Conservation (phyloP, 371 early-diverging fungal genomes). For the Chytridium lagenaria region DNA sequence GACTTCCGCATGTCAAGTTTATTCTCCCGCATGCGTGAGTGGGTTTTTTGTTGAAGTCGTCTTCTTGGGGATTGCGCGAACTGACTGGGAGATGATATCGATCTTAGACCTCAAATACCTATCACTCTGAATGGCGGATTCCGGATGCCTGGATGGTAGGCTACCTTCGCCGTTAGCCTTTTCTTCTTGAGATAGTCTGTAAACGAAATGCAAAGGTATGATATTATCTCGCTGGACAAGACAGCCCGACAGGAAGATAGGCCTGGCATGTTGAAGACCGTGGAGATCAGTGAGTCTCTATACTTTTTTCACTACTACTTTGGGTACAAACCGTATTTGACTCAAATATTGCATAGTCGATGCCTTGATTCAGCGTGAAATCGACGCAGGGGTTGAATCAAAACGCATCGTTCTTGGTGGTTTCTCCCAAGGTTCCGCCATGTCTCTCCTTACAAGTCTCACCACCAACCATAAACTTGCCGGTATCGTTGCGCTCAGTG, state of each 20-base stretch:
- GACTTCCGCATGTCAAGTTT: conserved; percentile 83
- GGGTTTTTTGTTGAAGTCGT: neutral
- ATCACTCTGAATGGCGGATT: conserved; percentile 86
- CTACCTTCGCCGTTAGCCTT: neutral
- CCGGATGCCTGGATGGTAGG: conserved; percentile 80
- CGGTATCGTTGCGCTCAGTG: conserved; percentile 74
- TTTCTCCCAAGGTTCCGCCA: conserved; percentile 93
- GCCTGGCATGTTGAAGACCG: conserved; percentile 73
- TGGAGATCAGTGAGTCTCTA: conserved; percentile 56
- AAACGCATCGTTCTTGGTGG: conserved; percentile 91
- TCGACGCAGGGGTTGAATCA: conserved; percentile 80
- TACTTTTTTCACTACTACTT: no score
- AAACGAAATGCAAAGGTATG: conserved; percentile 75
- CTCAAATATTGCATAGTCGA: conserved; percentile 60
- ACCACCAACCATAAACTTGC: conserved; percentile 73
- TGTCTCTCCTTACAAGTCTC: conserved; percentile 78
- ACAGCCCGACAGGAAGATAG: conserved; percentile 70
- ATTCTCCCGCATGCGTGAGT: conserved; percentile 83
- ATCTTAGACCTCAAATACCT: conserved; percentile 75
- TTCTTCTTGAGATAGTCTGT: conserved; percentile 7
- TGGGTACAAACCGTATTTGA: neutral
- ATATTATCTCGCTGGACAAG: conserved; percentile 68
- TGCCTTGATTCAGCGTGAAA: conserved; percentile 75
- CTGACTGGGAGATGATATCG: no score
- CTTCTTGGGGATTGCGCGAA: no score